Evolutionary conservation across 371 early-diverging fungal genomes (phyloP).

Genomic region (Choanephora cucurbitarum): DNA sequence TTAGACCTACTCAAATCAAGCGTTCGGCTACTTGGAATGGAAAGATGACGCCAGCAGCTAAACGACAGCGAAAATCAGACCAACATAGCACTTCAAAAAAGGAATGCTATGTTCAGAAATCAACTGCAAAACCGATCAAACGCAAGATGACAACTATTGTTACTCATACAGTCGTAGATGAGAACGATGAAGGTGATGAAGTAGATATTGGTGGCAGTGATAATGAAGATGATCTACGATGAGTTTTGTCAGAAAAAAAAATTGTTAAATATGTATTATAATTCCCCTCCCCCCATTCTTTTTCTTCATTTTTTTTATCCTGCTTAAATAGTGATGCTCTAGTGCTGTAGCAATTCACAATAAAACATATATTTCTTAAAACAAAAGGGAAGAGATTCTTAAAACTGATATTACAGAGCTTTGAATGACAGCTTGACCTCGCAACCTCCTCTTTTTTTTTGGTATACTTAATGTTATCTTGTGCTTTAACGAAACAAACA

Average conservation of each 20-base stretch:
- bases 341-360: too few species aligned
- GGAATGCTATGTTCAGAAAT: background rate
- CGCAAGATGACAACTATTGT: background rate
- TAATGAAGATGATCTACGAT: slow-evolving; percentile 60
- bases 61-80: slow-evolving; percentile 8
- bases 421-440: too few species aligned
- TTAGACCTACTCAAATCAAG: slow-evolving; percentile 1
- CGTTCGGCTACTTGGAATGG: slow-evolving; percentile 1
- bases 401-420: too few species aligned
- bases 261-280: too few species aligned
- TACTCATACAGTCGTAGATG: slow-evolving; percentile 8
- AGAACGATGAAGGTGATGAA: slow-evolving; percentile 58
- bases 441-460: too few species aligned
- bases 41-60: background rate
- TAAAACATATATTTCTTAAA: too few species aligned
- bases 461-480: too few species aligned
- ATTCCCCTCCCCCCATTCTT: too few species aligned
- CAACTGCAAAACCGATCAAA: background rate
- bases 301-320: background rate
- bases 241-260: background rate
- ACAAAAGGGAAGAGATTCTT: too few species aligned
- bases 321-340: too few species aligned
- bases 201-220: slow-evolving; percentile 69
- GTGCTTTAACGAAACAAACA: too few species aligned
- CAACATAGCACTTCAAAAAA: background rate